Evolutionary conservation across 139 green algal genomes (phyloP).

Genomic region (Nannochloris sp.): DNA sequence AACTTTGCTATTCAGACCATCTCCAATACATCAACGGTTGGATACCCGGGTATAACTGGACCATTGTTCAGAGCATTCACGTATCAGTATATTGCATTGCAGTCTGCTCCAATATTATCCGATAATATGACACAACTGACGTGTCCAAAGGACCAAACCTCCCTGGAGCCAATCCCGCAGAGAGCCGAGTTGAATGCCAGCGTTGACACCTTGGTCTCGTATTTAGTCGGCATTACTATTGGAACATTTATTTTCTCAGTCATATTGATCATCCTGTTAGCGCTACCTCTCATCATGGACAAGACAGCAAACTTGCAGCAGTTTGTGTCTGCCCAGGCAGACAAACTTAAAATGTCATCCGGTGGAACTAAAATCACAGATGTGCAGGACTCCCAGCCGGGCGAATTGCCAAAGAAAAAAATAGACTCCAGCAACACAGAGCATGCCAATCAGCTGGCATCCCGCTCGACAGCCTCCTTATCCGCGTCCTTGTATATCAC

Average conservation of each 20-base stretch:
- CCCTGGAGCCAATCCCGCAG: not conserved
- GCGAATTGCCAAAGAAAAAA: too few relatives aligned
- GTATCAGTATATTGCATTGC: conserved; percentile 7
- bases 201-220: not conserved
- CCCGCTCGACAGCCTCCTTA: too few relatives aligned
- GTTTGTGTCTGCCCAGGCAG: not conserved
- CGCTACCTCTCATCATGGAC: not conserved
- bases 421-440: too few relatives aligned
- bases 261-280: not conserved
- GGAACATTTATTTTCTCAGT: not conserved
- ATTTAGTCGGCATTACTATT: not conserved
- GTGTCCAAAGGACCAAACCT: not conserved
- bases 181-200: not conserved
- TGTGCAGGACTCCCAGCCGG: too few relatives aligned
- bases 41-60: conserved; percentile 1
- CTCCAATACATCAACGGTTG: not conserved
- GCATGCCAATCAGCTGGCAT: too few relatives aligned
- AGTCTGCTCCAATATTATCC: not conserved
- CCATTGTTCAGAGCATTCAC: conserved; percentile 11
- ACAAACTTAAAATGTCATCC: too few relatives aligned
- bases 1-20: not conserved
- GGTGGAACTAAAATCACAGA: too few relatives aligned
- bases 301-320: not conserved
- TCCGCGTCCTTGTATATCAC: not conserved
- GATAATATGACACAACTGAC: not conserved